Evolutionary conservation across 371 early-diverging fungal genomes (phyloP), one percentile per base, ranked within the genome.

Genomic region (Catenaria anguillulae): DNA sequence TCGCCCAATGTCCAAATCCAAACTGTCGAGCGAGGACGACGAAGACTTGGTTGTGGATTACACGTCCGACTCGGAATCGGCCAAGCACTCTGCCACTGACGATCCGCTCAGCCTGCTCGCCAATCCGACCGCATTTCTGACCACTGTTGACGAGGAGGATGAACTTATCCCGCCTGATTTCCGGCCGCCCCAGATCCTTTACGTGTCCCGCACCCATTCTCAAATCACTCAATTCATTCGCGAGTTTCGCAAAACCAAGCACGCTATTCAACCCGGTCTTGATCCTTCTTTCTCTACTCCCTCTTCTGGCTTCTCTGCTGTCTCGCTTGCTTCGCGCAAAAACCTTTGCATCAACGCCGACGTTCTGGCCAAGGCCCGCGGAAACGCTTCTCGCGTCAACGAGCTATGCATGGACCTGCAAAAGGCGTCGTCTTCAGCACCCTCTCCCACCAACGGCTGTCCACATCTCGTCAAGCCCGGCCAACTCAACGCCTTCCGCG

Each of bases 161-260:
- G 52, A 24, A 10, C 10, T 50, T 13, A 29, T 12, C 13, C 52
- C 52, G 15, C 26, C 33, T n/a, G 24, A 19, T n/a, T 56, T 56
- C 46, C 60, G 52, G 5, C 34, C 3, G 5, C 35, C 33, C n/a
- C 69, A 85, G 77, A 83, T 91, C 17, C 81, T 78, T 64, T 90
- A 88, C 67, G 83, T 85, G 31, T 91, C 90, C 17, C 79, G 91
- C 56, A 91, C 96, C 23, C 97, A 97, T 70, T 93, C 93, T 5
- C 99, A 98, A 71, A 71, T 97, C 13, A 75, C 84, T 19, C 99
- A 98, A 65, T 88, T 97, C 65, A 76, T 96, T 0, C 72, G 78
- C 54, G 94, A 97, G 70, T 65, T 96, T 2, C 78, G 82, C 66
- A 90, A 86, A 66, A 93, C 97, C 3, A 65, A 63, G 6, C 90